A percentile compares a stretch with the other conserved stretches of the same genome.
Conservation (phyloP, 2,329 filamentous ascomycete genomes). For the Ramularia endophylla region DNA sequence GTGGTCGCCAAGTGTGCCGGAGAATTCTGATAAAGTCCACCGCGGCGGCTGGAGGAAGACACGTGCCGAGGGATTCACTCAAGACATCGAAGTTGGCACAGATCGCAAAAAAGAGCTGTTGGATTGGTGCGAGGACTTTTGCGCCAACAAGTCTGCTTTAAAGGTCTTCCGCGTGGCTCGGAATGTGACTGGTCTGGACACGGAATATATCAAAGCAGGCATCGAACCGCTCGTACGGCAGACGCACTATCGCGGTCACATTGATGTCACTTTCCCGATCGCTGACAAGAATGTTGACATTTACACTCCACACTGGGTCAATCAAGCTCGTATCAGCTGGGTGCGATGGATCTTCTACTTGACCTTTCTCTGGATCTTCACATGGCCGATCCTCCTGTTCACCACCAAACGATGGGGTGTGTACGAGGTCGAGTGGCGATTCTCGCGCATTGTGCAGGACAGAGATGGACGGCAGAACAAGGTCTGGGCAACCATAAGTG, state of each 20-base stretch:
- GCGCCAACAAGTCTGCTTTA: slow-evolving; percentile 51
- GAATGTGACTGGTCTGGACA: slow-evolving; percentile 56
- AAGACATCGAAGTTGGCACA: slow-evolving; percentile 42
- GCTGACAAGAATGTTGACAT: slow-evolving; percentile 54
- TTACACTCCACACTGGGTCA: slow-evolving; percentile 57
- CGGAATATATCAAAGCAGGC: slow-evolving; percentile 45
- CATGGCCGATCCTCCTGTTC: slow-evolving; percentile 66
- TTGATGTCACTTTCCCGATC: slow-evolving; percentile 55
- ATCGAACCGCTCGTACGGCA: slow-evolving; percentile 54
- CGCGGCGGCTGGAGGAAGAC: slow-evolving; percentile 58
- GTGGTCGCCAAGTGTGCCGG: slow-evolving; percentile 40
- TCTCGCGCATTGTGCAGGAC: slow-evolving; percentile 34
- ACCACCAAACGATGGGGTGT: slow-evolving; percentile 63
- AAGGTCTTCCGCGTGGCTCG: slow-evolving; percentile 45
- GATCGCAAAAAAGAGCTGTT: slow-evolving; percentile 36
- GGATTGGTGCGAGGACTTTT: slow-evolving; percentile 66
- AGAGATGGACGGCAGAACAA: slow-evolving; percentile 28
- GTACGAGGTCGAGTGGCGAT: slow-evolving; percentile 59
- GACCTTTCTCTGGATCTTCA: slow-evolving; percentile 61
- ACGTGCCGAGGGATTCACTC: slow-evolving; percentile 42
- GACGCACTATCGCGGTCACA: slow-evolving; percentile 62
- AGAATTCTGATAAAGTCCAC: slow-evolving; percentile 54
- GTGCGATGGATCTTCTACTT: slow-evolving; percentile 60
- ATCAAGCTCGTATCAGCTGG: slow-evolving; percentile 62
- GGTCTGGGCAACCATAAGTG: slow-evolving; percentile 46